Conservation (phyloP, 805 yeast species). For the Yarrowia keelungensis region DNA sequence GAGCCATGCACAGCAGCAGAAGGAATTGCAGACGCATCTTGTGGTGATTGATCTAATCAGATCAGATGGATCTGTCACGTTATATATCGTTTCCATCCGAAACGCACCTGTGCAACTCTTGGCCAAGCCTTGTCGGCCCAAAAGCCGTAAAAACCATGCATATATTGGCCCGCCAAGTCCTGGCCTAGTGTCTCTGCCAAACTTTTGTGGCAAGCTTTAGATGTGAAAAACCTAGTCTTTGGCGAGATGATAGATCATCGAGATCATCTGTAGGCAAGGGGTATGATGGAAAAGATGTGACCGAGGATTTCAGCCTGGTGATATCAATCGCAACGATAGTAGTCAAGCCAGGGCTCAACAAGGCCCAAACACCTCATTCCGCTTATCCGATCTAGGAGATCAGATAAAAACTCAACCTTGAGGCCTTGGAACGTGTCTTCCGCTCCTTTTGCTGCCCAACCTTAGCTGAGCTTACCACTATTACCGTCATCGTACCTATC, state of each 20-base stretch:
- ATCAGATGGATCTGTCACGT: background rate
- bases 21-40: constrained; percentile 1
- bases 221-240: background rate
- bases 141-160: constrained; percentile 27
- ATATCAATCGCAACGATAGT: too few relatives aligned
- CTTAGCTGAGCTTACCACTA: background rate
- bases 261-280: background rate
- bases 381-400: constrained; percentile 1
- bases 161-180: constrained; percentile 14
- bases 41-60: constrained; percentile 20
- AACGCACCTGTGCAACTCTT: background rate
- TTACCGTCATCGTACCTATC: background rate
- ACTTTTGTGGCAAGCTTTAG: background rate
- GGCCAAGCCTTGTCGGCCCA: background rate
- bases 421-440: background rate
- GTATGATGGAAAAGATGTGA: too few relatives aligned
- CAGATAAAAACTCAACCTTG: constrained; percentile 7
- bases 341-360: too few relatives aligned
- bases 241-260: background rate
- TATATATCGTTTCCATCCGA: background rate
- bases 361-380: too few relatives aligned
- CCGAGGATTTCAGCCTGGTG: too few relatives aligned
- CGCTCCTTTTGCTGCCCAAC: constrained; percentile 7
- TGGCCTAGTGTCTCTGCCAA: background rate
- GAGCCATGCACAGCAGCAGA: background rate